Base-by-base conservation (phyloP, 495 filamentous ascomycete species). In the Margaritispora aquatica region DNA sequence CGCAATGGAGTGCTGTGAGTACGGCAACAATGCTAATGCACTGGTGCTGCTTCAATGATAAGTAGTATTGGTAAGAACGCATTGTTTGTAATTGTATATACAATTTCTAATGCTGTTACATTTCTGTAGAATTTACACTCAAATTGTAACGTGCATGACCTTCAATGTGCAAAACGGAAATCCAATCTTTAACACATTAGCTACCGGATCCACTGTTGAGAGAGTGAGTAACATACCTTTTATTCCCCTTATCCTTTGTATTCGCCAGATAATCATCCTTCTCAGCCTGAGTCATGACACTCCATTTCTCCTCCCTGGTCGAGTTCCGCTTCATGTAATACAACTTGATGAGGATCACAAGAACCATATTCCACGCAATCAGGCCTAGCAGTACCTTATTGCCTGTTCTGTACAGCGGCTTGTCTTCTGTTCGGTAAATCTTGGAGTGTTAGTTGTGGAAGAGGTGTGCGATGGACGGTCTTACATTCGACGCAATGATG, bases 201-300 rank as follows among this genome's bases (percentile, higher is more conserved):
- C n/a, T n/a, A n/a, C n/a, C n/a, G n/a, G n/a, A n/a, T n/a, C n/a
- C n/a, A n/a, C n/a, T n/a, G n/a, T n/a, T n/a, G n/a, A n/a, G n/a
- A n/a, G n/a, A n/a, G n/a, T n/a, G n/a, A n/a, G n/a, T n/a, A n/a
- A n/a, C n/a, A n/a, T n/a, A n/a, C n/a, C n/a, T 76, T 72, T 90
- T 91, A 63, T 87, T 90, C 24, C 89, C 88, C 59, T 78, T 75
- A 63, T 89, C 82, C 10, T 67, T 79, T 23, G 87, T 88, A 2
- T 83, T 83, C 3, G 70, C 72, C 13, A 92, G 70, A 65, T 92
- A 94, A 24, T 76, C 70, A 23, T 81, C 65, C 65, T 77, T 74
- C 68, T 92, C 84, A 17, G 78, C 80, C 19, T 75, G 74, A 15
- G 69, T 79, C 86, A 92, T 86, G 0, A 69, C 71, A 58, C 77